Evolutionary conservation across 2,329 filamentous ascomycete genomes (phyloP).

Genomic region (Curvularia lunata): DNA sequence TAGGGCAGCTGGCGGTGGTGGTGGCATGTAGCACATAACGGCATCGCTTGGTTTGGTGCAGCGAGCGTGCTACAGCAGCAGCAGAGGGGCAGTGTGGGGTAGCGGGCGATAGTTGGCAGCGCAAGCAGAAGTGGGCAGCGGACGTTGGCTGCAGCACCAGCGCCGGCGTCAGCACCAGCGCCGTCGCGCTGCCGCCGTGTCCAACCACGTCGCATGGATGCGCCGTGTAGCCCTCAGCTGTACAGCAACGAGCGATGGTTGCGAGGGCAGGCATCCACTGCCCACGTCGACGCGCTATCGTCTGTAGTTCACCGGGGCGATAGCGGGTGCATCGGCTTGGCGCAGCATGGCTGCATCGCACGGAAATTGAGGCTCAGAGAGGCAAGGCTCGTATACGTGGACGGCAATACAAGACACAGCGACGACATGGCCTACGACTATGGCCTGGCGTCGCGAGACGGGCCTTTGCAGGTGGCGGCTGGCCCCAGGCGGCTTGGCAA

Average conservation of each 20-base stretch:
- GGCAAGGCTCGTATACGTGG: slow-evolving; percentile 1
- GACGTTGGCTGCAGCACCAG: not conserved
- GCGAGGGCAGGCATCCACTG: not conserved
- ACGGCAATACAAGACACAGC: too few species aligned
- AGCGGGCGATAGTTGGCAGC: not conserved
- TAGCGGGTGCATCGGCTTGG: not conserved
- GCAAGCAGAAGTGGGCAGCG: too few species aligned
- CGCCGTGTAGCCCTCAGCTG: too few species aligned
- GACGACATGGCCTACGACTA: not conserved
- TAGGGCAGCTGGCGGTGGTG: not conserved
- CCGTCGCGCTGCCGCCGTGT: not conserved
- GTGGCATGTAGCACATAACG: not conserved
- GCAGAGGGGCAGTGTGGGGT: slow-evolving; percentile 8
- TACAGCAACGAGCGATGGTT: not conserved
- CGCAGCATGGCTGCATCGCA: not conserved
- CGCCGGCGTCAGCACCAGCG: not conserved
- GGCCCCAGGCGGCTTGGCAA: not conserved
- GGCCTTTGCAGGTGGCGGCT: not conserved
- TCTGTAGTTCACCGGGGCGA: too few species aligned
- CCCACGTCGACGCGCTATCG: not conserved
- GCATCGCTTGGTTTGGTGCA: not conserved
- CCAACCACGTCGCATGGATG: not conserved
- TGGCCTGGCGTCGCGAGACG: too few species aligned
- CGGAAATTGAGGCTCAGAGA: not conserved
- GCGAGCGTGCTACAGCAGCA: not conserved